These are phyloP conservation scores for Pinus taeda DNA, from an alignment of 75 land plant genomes.

Conservation along the genomic window DNA sequence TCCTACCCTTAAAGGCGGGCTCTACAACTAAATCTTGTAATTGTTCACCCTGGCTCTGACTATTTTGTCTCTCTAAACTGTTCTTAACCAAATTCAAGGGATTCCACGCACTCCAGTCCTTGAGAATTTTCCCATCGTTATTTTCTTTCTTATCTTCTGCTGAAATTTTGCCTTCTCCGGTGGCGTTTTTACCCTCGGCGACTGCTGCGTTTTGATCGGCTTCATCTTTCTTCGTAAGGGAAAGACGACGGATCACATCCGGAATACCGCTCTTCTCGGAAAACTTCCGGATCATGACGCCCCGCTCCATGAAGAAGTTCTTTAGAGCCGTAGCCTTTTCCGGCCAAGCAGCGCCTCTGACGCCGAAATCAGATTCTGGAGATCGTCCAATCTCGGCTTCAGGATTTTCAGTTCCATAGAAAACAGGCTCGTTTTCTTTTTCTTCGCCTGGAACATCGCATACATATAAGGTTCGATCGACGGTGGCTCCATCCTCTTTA, in stretches of 20 bases:
- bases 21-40: slow-evolving; percentile 5
- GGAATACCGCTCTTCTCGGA: slow-evolving; percentile 41
- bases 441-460: slow-evolving; percentile 31
- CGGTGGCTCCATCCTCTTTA: background rate
- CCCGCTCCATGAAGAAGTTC: slow-evolving; percentile 60
- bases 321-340: slow-evolving; percentile 70
- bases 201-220: slow-evolving; percentile 15
- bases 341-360: slow-evolving; percentile 43
- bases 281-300: slow-evolving; percentile 46
- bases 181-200: background rate
- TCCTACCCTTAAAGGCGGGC: slow-evolving; percentile 53
- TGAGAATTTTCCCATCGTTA: slow-evolving; percentile 11
- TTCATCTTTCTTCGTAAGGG: slow-evolving; percentile 50
- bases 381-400: slow-evolving; percentile 21
- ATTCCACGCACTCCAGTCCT: slow-evolving; percentile 45
- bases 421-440: slow-evolving; percentile 45
- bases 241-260: slow-evolving; percentile 54
- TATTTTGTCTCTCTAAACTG: slow-evolving; percentile 22
- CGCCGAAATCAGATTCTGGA: slow-evolving; percentile 13
- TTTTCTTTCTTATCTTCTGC: slow-evolving; percentile 13
- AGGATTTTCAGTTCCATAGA: slow-evolving; percentile 65
- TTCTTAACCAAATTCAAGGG: slow-evolving; percentile 47
- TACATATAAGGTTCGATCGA: background rate
- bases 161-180: background rate
- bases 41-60: background rate